Percentiles rank a stretch among this genome's conserved stretches.
These are phyloP conservation scores for Cladorrhinum sp. DNA, from an alignment of 2,329 filamentous ascomycete genomes.

Conservation along the genomic window DNA sequence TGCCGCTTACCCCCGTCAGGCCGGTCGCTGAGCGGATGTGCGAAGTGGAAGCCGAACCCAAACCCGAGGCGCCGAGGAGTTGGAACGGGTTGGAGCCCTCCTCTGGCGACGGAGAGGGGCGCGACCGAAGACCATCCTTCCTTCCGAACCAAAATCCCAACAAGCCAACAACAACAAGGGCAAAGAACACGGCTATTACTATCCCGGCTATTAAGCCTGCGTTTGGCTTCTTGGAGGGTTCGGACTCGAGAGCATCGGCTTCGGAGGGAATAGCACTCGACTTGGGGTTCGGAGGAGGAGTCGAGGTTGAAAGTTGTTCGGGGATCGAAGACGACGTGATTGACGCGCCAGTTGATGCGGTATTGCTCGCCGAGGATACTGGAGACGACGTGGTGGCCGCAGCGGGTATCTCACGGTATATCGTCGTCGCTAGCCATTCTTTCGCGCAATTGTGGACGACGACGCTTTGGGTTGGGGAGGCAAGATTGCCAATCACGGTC, in stretches of 20 bases:
- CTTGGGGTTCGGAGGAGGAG: background rate
- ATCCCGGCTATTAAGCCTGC: background rate
- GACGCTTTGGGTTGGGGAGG: background rate
- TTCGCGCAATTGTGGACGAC: slow-evolving; percentile 1
- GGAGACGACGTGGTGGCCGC: background rate
- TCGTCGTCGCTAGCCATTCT: background rate
- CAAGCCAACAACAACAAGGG: background rate
- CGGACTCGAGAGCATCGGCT: background rate
- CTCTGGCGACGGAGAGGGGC: background rate
- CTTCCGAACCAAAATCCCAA: slow-evolving; percentile 7
- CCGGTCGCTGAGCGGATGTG: background rate
- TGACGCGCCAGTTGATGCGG: background rate
- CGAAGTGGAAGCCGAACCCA: background rate
- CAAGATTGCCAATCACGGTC: background rate
- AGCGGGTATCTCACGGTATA: background rate
- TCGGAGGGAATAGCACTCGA: background rate
- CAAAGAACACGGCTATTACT: background rate
- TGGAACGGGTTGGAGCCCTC: background rate
- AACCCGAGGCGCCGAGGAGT: background rate
- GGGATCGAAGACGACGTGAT: background rate
- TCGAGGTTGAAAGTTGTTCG: background rate
- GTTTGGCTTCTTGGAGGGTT: background rate
- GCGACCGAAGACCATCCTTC: background rate
- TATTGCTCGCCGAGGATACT: background rate
- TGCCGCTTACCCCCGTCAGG: background rate